phyloP scores from a whole-genome alignment of 179 eudicot species.

The Spergularia azorica region DNA sequence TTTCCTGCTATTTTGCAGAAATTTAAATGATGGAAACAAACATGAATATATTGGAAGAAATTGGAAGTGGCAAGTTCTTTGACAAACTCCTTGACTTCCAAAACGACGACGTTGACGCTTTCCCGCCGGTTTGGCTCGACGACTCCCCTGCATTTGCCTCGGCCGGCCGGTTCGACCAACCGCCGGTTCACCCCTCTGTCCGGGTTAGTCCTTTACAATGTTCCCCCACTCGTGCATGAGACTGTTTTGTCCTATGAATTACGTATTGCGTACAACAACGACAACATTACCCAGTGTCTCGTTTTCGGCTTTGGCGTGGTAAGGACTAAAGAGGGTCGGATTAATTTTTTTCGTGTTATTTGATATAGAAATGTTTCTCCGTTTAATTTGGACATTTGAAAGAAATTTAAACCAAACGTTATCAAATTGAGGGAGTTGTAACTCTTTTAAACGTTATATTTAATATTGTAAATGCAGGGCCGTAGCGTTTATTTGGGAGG shows the following conservation, averaged over 20 bases:
- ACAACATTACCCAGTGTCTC: no score
- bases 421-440: no score
- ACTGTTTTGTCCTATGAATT: background rate
- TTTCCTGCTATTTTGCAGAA: background rate
- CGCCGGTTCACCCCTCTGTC: background rate
- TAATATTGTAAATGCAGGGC: no score
- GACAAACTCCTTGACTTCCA: slow-evolving; percentile 17
- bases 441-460: no score
- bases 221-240: background rate
- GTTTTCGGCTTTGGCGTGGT: no score
- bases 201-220: slow-evolving; percentile 4
- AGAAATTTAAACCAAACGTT: no score
- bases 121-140: slow-evolving; percentile 18
- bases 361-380: no score
- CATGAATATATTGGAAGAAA: slow-evolving; percentile 1
- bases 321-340: no score
- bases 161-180: background rate
- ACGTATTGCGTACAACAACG: no score
- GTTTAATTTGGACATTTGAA: no score
- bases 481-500: no score
- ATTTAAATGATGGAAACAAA: background rate
- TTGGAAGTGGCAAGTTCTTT: slow-evolving; percentile 12
- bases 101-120: slow-evolving; percentile 17
- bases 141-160: slow-evolving; percentile 5
- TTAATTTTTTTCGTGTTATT: no score